Evolutionary conservation across 768 basidiomycete species (phyloP).

Genomic region (Termitomyces eurrhizus): DNA sequence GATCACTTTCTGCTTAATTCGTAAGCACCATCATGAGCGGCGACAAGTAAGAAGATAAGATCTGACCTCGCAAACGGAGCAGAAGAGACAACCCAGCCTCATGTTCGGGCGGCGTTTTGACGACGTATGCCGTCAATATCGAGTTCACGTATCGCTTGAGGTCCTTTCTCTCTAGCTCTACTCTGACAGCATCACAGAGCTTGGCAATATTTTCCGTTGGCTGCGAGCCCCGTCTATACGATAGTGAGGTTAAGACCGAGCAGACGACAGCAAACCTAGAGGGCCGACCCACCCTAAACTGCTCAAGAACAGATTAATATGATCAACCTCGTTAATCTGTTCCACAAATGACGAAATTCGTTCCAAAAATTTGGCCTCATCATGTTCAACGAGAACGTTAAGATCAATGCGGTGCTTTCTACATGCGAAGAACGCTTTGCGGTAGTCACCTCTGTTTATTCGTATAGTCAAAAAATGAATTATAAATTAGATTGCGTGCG

Average conservation of each 20-base stretch:
- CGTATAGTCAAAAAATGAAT: background rate
- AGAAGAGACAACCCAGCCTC: conserved; percentile 79
- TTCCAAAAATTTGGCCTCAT: conserved; percentile 61
- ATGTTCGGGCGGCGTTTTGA: conserved; percentile 88
- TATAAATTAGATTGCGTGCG: background rate
- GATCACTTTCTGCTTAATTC: conserved; percentile 45
- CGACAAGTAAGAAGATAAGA: background rate
- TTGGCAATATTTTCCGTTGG: conserved; percentile 55
- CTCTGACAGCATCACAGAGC: conserved; percentile 75
- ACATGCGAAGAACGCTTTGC: conserved; percentile 87
- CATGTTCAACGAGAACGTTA: conserved; percentile 81
- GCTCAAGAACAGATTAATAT: conserved; percentile 89
- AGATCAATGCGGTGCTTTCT: conserved; percentile 93
- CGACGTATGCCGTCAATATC: conserved; percentile 88
- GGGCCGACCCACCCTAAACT: conserved; percentile 57
- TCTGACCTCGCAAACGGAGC: conserved; percentile 70
- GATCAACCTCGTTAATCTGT: conserved; percentile 86
- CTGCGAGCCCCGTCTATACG: conserved; percentile 54
- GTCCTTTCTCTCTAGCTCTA: conserved; percentile 67
- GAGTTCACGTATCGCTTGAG: conserved; percentile 83
- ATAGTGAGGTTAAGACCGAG: background rate
- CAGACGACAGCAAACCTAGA: conserved; percentile 16
- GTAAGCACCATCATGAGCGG: background rate
- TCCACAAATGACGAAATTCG: conserved; percentile 67
- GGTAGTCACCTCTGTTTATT: conserved; percentile 59